Evolutionary conservation across 2,329 filamentous ascomycete species (phyloP).

Genomic region (Fusarium transvaalense): DNA sequence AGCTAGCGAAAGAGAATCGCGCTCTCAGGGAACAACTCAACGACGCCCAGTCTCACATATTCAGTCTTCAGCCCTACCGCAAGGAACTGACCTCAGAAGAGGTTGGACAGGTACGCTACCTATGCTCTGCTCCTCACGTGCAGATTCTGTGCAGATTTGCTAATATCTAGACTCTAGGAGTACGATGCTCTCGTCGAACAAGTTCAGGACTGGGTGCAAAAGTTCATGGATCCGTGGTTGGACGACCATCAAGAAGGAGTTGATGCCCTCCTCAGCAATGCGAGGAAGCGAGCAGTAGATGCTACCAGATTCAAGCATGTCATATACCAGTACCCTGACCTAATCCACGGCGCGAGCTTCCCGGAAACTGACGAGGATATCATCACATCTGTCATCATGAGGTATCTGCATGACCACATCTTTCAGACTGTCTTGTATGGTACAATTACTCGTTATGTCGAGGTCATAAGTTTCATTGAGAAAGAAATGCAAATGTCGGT

Average conservation of each 20-base stretch:
- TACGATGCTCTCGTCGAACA: slow-evolving; percentile 53
- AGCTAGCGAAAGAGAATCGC: slow-evolving; percentile 48
- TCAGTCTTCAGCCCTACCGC: slow-evolving; percentile 57
- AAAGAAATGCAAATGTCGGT: slow-evolving; percentile 52
- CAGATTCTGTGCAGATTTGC: background rate
- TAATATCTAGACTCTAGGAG: slow-evolving; percentile 47
- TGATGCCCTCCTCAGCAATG: slow-evolving; percentile 39
- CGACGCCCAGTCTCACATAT: slow-evolving; percentile 56
- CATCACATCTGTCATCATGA: slow-evolving; percentile 52
- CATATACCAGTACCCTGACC: slow-evolving; percentile 50
- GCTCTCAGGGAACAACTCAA: slow-evolving; percentile 50
- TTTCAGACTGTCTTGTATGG: slow-evolving; percentile 54
- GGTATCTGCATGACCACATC: slow-evolving; percentile 53
- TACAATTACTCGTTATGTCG: slow-evolving; percentile 38
- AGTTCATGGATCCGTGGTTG: slow-evolving; percentile 51
- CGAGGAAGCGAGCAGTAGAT: slow-evolving; percentile 45
- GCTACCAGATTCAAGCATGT: slow-evolving; percentile 45
- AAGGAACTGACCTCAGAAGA: slow-evolving; percentile 55
- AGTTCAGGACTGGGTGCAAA: slow-evolving; percentile 54
- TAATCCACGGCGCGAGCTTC: slow-evolving; percentile 50
- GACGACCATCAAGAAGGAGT: slow-evolving; percentile 46
- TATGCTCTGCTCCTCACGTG: background rate
- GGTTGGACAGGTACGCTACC: slow-evolving; percentile 51
- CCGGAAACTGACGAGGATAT: slow-evolving; percentile 57
- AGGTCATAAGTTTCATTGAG: slow-evolving; percentile 53